Conservation (phyloP, 495 filamentous ascomycete genomes). For the Xylaria castorea region DNA sequence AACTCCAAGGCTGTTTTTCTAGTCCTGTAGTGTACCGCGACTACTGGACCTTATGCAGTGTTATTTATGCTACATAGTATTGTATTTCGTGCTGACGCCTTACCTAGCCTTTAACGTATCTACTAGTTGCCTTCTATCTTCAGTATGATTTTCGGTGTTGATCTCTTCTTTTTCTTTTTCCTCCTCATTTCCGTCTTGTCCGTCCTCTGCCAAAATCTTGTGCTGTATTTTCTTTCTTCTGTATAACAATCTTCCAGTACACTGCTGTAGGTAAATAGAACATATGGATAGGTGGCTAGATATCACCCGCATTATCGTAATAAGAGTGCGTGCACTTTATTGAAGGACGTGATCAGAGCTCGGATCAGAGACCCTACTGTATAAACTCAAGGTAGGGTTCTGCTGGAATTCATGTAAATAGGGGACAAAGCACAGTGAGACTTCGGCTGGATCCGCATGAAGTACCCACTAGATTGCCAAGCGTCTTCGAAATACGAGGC, state of each 20-base stretch:
- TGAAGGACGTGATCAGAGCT: background rate
- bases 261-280: background rate
- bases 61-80: background rate
- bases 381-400: background rate
- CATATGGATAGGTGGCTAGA: background rate
- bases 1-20: too few relatives aligned
- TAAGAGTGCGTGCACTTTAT: background rate
- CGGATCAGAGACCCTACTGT: too few relatives aligned
- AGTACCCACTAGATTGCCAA: background rate
- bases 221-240: background rate
- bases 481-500: conserved; percentile 23
- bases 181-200: conserved; percentile 1
- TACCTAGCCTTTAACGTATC: background rate
- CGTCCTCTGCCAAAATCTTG: background rate
- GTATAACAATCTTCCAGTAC: background rate
- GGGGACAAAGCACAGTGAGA: conserved; percentile 1
- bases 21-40: background rate
- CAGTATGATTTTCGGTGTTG: background rate
- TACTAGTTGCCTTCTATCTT: background rate
- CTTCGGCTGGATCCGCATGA: conserved; percentile 17
- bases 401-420: background rate
- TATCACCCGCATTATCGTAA: background rate
- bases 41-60: background rate
- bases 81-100: too few relatives aligned
- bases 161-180: background rate